These are phyloP conservation scores for Ceratobasidium sp. DNA, from an alignment of 1,284 basidiomycete genomes.

Conservation along the genomic window DNA sequence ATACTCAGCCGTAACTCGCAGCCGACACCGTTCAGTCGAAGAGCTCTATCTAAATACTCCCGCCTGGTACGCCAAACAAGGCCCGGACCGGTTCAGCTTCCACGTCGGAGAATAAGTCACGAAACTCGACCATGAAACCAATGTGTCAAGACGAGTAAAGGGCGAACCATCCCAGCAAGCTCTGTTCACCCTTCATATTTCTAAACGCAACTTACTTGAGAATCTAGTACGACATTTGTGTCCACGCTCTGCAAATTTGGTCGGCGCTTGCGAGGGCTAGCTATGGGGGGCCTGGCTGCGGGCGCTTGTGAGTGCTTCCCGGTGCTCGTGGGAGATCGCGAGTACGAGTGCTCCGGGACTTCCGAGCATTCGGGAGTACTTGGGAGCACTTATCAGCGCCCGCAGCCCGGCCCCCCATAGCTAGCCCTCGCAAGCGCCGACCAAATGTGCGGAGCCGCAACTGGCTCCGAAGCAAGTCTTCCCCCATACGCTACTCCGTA, in stretches of 20 bases:
- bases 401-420: too few species aligned
- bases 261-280: too few species aligned
- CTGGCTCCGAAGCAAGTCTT: conserved; percentile 74
- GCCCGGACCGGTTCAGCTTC: conserved; percentile 64
- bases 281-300: too few species aligned
- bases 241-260: too few species aligned
- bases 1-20: conserved; percentile 52
- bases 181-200: background rate
- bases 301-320: too few species aligned
- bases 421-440: too few species aligned
- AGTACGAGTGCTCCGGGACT: too few species aligned
- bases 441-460: too few species aligned
- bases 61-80: conserved; percentile 70
- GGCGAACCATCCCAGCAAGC: conserved; percentile 51
- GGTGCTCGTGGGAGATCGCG: too few species aligned
- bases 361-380: too few species aligned
- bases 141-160: conserved; percentile 61
- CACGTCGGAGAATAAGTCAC: conserved; percentile 66
- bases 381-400: too few species aligned
- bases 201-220: background rate
- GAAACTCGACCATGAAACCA: conserved; percentile 61
- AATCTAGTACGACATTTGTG: conserved; percentile 68
- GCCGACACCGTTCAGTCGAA: conserved; percentile 70
- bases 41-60: conserved; percentile 72
- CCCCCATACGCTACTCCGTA: conserved; percentile 67